Conservation (phyloP, 352 stramenopile genomes). For the Pythium myriotylum region DNA sequence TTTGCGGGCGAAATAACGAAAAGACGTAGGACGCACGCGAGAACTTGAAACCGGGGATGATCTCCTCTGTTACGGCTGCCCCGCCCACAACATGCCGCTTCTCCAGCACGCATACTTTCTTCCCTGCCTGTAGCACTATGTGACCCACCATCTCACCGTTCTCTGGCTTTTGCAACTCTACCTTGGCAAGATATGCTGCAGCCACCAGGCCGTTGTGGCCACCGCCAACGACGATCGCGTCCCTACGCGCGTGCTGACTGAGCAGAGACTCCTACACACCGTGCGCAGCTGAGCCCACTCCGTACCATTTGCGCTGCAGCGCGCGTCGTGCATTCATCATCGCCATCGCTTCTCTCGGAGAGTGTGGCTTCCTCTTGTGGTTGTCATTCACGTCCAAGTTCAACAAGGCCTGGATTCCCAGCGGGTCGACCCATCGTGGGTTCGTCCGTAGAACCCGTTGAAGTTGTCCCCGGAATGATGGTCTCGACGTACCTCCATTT, state of each 20-base stretch:
- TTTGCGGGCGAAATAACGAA: slow-evolving; percentile 87
- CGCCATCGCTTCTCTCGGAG: not conserved
- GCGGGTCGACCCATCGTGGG: slow-evolving; percentile 15
- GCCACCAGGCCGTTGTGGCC: slow-evolving; percentile 91
- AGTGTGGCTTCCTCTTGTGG: slow-evolving; percentile 1
- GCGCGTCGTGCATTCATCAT: slow-evolving; percentile 1
- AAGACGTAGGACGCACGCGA: slow-evolving; percentile 91
- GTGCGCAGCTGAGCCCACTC: too few relatives aligned
- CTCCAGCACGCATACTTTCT: slow-evolving; percentile 89
- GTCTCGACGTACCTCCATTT: slow-evolving; percentile 11
- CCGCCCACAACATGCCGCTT: slow-evolving; percentile 87
- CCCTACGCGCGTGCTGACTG: slow-evolving; percentile 38
- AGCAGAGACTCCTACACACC: not conserved
- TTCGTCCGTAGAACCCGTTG: slow-evolving; percentile 21
- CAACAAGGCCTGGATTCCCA: slow-evolving; percentile 17
- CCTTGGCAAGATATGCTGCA: slow-evolving; percentile 89
- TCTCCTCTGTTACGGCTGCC: slow-evolving; percentile 90
- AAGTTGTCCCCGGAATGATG: slow-evolving; percentile 27
- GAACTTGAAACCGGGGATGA: slow-evolving; percentile 91
- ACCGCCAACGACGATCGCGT: slow-evolving; percentile 88
- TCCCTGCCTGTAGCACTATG: slow-evolving; percentile 46
- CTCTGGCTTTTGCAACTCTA: slow-evolving; percentile 10
- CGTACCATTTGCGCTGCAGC: slow-evolving; percentile 29
- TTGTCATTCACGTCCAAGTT: slow-evolving; percentile 24
- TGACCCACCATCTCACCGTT: not conserved